Evolutionary conservation across 2,329 filamentous ascomycete species (phyloP).

Genomic region (Davidsoniella neocaledoniae): DNA sequence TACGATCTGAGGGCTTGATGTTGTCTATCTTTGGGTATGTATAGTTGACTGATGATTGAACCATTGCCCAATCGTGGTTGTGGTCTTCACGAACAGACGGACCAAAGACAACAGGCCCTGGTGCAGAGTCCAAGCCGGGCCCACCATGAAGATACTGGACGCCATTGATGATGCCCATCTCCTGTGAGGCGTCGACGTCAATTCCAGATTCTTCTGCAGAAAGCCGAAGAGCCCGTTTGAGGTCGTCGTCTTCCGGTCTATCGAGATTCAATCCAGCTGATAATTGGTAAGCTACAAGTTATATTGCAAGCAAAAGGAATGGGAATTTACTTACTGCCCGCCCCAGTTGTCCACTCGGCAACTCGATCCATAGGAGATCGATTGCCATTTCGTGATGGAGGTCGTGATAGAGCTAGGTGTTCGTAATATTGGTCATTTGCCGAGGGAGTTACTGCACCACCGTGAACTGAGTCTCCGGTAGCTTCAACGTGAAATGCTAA

Average conservation of each 20-base stretch:
- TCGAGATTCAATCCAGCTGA: slow-evolving; percentile 15
- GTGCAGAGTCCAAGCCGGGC: not conserved
- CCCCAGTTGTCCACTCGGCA: slow-evolving; percentile 29
- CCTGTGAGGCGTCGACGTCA: slow-evolving; percentile 22
- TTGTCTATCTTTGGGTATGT: slow-evolving; percentile 18
- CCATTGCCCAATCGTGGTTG: slow-evolving; percentile 43
- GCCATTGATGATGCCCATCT: slow-evolving; percentile 28
- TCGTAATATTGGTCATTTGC: slow-evolving; percentile 19
- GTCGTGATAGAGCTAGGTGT: slow-evolving; percentile 36
- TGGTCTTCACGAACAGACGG: slow-evolving; percentile 41
- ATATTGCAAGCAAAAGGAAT: not conserved
- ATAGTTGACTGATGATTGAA: slow-evolving; percentile 30
- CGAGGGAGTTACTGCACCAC: slow-evolving; percentile 25
- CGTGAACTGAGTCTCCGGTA: slow-evolving; percentile 22
- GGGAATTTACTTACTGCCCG: slow-evolving; percentile 24
- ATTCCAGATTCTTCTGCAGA: slow-evolving; percentile 11
- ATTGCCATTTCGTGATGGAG: slow-evolving; percentile 42
- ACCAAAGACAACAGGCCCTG: slow-evolving; percentile 27
- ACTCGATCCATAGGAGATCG: slow-evolving; percentile 38
- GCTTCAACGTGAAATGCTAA: slow-evolving; percentile 40
- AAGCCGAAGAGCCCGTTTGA: slow-evolving; percentile 15
- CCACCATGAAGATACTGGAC: not conserved
- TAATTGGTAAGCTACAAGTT: not conserved
- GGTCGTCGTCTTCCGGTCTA: slow-evolving; percentile 28
- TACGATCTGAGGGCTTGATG: slow-evolving; percentile 10